Conservation (phyloP, 2,329 filamentous ascomycete genomes). For the Camillea tinctor region DNA sequence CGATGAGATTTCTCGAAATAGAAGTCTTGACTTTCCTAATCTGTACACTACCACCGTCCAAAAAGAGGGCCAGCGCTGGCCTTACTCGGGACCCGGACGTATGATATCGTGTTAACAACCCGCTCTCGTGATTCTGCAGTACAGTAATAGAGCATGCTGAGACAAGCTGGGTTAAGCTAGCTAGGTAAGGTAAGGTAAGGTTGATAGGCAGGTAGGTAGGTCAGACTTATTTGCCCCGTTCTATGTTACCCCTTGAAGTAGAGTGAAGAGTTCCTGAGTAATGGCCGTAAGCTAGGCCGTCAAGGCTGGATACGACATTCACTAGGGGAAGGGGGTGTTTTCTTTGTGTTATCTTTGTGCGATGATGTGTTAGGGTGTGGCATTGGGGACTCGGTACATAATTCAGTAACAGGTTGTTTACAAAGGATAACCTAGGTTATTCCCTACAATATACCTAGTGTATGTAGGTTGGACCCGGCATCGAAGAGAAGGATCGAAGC, state of each 20-base stretch:
- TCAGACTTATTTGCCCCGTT: background rate
- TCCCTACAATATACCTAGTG: too few relatives aligned
- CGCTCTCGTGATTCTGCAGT: background rate
- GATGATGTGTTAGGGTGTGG: background rate
- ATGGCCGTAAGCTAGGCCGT: background rate
- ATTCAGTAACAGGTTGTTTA: background rate
- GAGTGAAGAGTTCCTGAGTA: background rate
- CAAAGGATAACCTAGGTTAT: too few relatives aligned
- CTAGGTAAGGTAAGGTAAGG: background rate
- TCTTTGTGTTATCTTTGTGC: background rate
- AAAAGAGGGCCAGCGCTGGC: background rate
- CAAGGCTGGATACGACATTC: background rate
- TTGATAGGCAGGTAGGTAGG: too few relatives aligned
- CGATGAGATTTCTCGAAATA: background rate
- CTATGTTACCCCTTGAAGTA: background rate
- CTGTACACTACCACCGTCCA: too few relatives aligned
- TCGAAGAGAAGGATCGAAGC: background rate
- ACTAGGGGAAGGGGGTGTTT: background rate
- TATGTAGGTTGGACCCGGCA: background rate
- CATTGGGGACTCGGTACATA: background rate
- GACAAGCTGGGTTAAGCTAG: background rate
- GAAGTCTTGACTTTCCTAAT: background rate
- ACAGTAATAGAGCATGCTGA: background rate
- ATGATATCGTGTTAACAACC: background rate
- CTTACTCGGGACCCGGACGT: background rate